Evolutionary conservation across 495 filamentous ascomycete species (phyloP), one percentile per base, ranked within the genome.

Genomic region (Penicillium salamii): DNA sequence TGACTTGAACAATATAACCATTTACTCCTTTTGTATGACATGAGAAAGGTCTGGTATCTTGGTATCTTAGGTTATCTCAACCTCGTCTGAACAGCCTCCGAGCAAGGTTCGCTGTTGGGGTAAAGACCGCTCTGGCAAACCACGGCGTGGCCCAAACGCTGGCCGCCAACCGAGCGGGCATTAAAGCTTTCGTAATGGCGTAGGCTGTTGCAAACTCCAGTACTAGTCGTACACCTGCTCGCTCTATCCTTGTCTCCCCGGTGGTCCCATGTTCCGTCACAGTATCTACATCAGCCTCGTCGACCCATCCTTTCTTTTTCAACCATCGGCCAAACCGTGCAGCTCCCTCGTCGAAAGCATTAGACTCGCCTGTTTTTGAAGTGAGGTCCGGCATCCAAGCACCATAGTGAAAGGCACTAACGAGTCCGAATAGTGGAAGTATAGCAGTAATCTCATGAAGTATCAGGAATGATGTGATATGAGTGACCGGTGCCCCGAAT

Each of bases 61-160:
- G 40, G 31, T 41, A 48, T 26, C 35, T 17, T 28, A n/a, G n/a
- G 23, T 2, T 18, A 26, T 15, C 37, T 62, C 48, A 65, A 14
- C 53, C 59, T 42, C 53, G 69, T 24, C 71, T 43, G 48, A 83
- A 70, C 15, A 78, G 29, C 42, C 62, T 62, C 50, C 56, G 64
- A 2, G 72, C 52, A 18, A 63, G 44, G 23, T 57, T 68, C 18
- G 62, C 69, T 6, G 76, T 33, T 7, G 80, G 78, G 6, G 74
- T 69, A 11, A 90, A 67, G 15, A 86, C 68, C 19, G 77, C 67
- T 40, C 84, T 79, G 15, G 93, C 92, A 77, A 97, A 93, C 91
- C 91, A 97, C 34, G 93, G 93, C 43, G 93, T 96, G 12, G 81
- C 86, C 88, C 86, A 93, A 20, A 95, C 74, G 67, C 91, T 95